These are phyloP conservation scores for Gigaspora rosea DNA, from an alignment of 192 early-diverging fungal species.

Conservation along the genomic window DNA sequence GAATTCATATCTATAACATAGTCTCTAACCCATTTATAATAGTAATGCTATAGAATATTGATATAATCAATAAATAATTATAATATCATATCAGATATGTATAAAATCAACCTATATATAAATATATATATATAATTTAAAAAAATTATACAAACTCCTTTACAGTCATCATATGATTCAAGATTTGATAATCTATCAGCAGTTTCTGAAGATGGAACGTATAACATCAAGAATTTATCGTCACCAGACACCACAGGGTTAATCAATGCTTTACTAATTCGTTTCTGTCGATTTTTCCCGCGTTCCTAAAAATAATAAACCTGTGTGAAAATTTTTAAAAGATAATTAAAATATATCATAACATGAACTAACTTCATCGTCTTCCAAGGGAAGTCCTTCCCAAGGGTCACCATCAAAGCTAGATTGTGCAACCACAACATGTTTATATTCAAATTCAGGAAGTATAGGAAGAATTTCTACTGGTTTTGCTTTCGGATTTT, in stretches of 20 bases:
- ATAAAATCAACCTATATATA: background rate
- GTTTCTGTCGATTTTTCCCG: background rate
- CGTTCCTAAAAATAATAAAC: background rate
- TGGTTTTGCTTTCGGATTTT: background rate
- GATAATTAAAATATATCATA: background rate
- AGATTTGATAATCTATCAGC: background rate
- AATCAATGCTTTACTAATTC: slow-evolving; percentile 7
- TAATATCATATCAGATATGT: too few relatives aligned
- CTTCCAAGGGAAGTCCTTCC: slow-evolving; percentile 9
- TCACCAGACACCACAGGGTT: background rate
- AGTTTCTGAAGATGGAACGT: slow-evolving; percentile 6
- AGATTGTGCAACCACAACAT: background rate
- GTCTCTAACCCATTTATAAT: slow-evolving; percentile 16
- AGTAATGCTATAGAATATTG: background rate
- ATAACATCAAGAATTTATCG: slow-evolving; percentile 5
- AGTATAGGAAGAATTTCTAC: background rate
- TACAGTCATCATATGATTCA: background rate
- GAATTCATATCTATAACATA: background rate
- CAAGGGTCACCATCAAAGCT: slow-evolving; percentile 24
- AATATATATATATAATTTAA: background rate
- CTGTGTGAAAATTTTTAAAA: too few relatives aligned
- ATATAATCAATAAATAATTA: background rate
- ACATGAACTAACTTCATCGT: background rate
- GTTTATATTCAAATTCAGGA: slow-evolving; percentile 14
- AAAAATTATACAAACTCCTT: background rate